Percentiles rank a stretch among this genome's conserved stretches.
Conservation (phyloP, 306 rosid genomes). For the Nissolia schottii region DNA sequence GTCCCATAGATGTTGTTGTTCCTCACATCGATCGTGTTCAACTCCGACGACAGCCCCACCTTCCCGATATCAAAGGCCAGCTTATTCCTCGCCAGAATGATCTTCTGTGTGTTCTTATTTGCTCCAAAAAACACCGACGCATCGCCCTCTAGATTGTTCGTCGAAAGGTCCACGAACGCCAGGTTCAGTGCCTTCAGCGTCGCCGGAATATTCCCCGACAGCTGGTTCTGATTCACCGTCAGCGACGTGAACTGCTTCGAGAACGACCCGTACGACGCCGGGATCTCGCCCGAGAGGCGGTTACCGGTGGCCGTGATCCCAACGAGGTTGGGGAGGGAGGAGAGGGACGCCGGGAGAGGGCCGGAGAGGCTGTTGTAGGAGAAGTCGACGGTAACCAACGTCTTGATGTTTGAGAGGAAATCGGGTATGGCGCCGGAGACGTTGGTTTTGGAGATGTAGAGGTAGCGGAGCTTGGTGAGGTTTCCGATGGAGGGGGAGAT, state of each 20-base stretch:
- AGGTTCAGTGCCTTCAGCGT: constrained; percentile 18
- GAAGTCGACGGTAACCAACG: constrained; percentile 15
- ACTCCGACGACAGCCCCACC: constrained; percentile 1
- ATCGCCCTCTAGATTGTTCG: constrained; percentile 26
- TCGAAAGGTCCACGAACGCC: constrained; percentile 1
- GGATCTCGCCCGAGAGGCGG: constrained; percentile 17
- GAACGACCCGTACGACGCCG: constrained; percentile 22
- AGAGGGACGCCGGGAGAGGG: neutral
- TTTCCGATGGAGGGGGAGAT: neutral
- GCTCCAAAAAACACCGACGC: constrained; percentile 29
- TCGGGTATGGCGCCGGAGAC: constrained; percentile 18
- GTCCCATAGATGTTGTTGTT: constrained; percentile 18
- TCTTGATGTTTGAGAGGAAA: constrained; percentile 12
- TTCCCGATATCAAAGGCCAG: constrained; percentile 25
- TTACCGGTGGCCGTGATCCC: constrained; percentile 23
- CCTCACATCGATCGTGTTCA: constrained; percentile 15
- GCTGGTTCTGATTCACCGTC: neutral
- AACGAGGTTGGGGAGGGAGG: constrained; percentile 20
- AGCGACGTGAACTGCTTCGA: neutral
- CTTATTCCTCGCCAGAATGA: neutral
- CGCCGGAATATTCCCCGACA: constrained; percentile 26
- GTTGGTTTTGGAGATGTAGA: constrained; percentile 4
- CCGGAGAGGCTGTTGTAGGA: constrained; percentile 28
- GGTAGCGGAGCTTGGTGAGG: neutral
- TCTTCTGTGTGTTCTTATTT: constrained; percentile 2